Base-by-base conservation (phyloP, 139 green algal genomes). In the Coccomyxa sp. region DNA sequence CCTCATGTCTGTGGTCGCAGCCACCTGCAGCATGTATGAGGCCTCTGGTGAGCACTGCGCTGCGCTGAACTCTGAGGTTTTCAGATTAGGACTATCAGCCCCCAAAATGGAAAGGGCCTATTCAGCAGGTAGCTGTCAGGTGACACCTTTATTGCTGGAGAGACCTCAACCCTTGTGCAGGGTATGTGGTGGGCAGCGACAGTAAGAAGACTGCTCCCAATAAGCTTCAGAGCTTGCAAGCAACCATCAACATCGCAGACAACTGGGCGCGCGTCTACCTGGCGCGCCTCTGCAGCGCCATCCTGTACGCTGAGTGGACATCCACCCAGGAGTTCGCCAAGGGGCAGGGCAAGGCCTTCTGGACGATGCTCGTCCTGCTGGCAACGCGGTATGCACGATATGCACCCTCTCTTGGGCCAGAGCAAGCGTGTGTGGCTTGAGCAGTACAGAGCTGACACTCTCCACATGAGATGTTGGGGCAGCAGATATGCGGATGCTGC, bases 201-300 rank as follows among this genome's bases (percentile, higher is more conserved):
- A 64, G 39, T 38, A 80, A 81, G 68, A 74, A 74, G 38, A 31
- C 39, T 35, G 24, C 55, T 9, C 38, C 73, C 8, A 58, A 41
- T 33, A 82, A 79, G 79, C 38, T 58, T 27, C 40, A 36, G 34
- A 64, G 40, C 10, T 41, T 79, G 39, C 55, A 34, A 40, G 72
- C 69, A 36, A 70, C 76, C 14, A 74, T 77, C 38, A 94, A 91
- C 72, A 79, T 95, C 14, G 69, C 79, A 1, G 91, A 95, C 84
- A 78, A 80, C 12, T 95, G 87, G 83, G 87, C 86, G 6, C 85
- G 92, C 7, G 73, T 95, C n/a, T 87, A 95, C 83, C 82, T 96
- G 68, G 91, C 90, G 0, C 82, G 92, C 6, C 81, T 88, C 10
- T 95, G 91, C 75, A 86, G 87, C 0, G 79, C 82, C 7, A 79